These are phyloP conservation scores for Eragrostis nindensis DNA, from an alignment of 176 grass and related monocot genomes.

Conservation along the genomic window DNA sequence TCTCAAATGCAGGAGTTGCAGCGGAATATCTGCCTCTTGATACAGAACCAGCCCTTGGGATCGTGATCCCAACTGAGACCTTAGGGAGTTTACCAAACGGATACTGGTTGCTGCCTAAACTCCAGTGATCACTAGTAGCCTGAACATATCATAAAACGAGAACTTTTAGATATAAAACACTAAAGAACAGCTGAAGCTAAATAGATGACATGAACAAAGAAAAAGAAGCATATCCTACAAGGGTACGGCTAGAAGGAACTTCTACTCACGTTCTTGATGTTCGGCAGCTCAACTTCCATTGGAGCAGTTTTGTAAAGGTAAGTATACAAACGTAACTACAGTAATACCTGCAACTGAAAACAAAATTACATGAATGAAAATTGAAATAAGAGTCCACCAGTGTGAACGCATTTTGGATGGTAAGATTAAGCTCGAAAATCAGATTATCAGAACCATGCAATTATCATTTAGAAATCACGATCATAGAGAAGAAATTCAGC, in stretches of 20 bases:
- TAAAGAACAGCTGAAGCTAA: conserved; percentile 26
- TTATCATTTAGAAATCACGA: background rate
- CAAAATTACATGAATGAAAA: background rate
- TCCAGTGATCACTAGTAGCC: conserved; percentile 60
- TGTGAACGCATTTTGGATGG: conserved; percentile 18
- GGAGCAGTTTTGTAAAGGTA: conserved; percentile 37
- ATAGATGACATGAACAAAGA: conserved; percentile 7
- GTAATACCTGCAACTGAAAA: conserved; percentile 49
- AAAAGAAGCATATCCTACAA: conserved; percentile 32
- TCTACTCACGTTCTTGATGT: conserved; percentile 61
- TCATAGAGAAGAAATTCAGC: background rate
- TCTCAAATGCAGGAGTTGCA: conserved; percentile 35
- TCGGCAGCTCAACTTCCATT: conserved; percentile 60
- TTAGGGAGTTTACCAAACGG: conserved; percentile 71
- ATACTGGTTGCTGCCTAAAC: conserved; percentile 67
- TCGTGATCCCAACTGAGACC: conserved; percentile 75
- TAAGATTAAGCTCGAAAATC: conserved; percentile 24
- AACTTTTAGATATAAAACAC: conserved; percentile 30
- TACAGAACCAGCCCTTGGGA: conserved; percentile 51
- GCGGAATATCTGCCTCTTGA: conserved; percentile 35
- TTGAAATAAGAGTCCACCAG: conserved; percentile 2
- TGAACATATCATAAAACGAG: conserved; percentile 34
- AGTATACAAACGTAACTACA: conserved; percentile 36
- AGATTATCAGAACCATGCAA: conserved; percentile 24
- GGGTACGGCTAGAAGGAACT: conserved; percentile 1